A percentile compares a stretch with the other conserved stretches of the same genome.
These are phyloP conservation scores for Colletotrichum musae DNA, from an alignment of 2,329 filamentous ascomycete genomes.

Conservation along the genomic window DNA sequence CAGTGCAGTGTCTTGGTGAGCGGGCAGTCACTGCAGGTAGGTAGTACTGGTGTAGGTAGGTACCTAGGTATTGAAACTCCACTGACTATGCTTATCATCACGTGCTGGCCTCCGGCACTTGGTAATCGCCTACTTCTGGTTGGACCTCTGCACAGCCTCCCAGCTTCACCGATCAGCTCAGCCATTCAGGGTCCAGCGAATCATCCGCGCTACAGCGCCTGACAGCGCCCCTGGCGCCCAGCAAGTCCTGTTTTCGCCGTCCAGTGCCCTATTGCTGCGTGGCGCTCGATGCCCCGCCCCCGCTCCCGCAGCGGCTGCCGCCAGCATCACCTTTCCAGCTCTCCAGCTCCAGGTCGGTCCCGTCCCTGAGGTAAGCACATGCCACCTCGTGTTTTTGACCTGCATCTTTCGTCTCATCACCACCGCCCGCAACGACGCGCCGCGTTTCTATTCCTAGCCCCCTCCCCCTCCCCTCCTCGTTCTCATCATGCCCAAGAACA, in stretches of 20 bases:
- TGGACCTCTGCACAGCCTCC: neutral
- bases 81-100: slow-evolving; percentile 6
- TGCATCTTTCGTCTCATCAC: neutral
- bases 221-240: neutral
- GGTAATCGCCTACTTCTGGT: slow-evolving; percentile 15
- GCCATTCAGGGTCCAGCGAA: slow-evolving; percentile 1
- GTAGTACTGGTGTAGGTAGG: too few relatives aligned
- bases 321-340: neutral
- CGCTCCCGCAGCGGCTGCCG: slow-evolving; percentile 11
- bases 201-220: neutral
- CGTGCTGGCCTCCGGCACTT: slow-evolving; percentile 7
- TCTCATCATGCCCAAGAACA: slow-evolving; percentile 37
- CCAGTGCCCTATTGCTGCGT: slow-evolving; percentile 10
- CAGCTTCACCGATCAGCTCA: neutral
- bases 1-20: too few relatives aligned
- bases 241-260: neutral
- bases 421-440: neutral
- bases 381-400: too few relatives aligned
- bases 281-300: slow-evolving; percentile 13
- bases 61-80: too few relatives aligned
- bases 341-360: slow-evolving; percentile 3
- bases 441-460: slow-evolving; percentile 26
- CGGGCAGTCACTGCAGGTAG: too few relatives aligned
- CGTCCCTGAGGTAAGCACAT: neutral
- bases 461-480: neutral